Percentiles rank a stretch among this genome's conserved stretches.
Conservation (phyloP, 805 yeast species). For the Ogataea sp. region DNA sequence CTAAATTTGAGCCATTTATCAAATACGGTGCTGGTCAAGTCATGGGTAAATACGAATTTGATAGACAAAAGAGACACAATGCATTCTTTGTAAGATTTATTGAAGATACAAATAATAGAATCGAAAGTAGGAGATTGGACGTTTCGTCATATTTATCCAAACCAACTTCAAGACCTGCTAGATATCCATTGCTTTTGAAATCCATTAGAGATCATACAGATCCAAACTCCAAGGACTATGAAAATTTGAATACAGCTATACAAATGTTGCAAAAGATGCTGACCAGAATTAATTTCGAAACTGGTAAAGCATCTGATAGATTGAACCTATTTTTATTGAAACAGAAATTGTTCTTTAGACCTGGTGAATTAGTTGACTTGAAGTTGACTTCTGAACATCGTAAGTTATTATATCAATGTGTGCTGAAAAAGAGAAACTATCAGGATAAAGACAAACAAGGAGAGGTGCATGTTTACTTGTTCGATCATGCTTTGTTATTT, state of each 20-base stretch:
- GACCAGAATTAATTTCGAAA: constrained; percentile 72
- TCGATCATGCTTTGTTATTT: constrained; percentile 82
- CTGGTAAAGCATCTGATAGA: constrained; percentile 91
- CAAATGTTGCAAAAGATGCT: constrained; percentile 69
- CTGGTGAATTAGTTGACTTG: constrained; percentile 80
- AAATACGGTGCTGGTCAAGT: constrained; percentile 92
- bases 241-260: constrained; percentile 62
- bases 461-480: constrained; percentile 75
- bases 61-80: constrained; percentile 85
- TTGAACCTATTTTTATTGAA: constrained; percentile 81
- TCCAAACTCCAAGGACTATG: constrained; percentile 66
- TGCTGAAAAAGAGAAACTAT: constrained; percentile 58
- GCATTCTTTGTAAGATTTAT: constrained; percentile 89
- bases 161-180: constrained; percentile 92
- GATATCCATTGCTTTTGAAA: constrained; percentile 78
- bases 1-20: constrained; percentile 86
- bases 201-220: constrained; percentile 79
- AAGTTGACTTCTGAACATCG: constrained; percentile 78
- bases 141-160: constrained; percentile 88
- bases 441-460: constrained; percentile 68
- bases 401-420: constrained; percentile 70
- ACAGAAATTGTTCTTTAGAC: constrained; percentile 73
- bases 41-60: constrained; percentile 92
- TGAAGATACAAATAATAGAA: constrained; percentile 79
- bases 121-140: constrained; percentile 83